Conservation (phyloP, 257 asterid genomes). For the Coffea eugenioides region DNA sequence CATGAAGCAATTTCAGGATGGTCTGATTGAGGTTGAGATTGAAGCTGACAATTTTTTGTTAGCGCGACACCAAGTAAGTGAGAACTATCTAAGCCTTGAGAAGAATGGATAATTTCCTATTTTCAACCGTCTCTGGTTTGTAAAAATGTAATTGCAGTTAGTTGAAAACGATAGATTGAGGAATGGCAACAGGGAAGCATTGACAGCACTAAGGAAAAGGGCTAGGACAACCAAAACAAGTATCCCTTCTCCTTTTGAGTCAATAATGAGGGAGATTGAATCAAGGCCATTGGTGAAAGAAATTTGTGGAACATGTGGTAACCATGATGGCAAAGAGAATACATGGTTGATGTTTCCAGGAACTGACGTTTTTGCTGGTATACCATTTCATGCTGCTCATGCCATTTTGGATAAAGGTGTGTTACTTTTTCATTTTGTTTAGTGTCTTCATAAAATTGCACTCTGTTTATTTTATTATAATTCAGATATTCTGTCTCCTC, state of each 20-base stretch:
- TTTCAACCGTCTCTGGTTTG: not conserved
- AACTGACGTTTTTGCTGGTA: slow-evolving; percentile 57
- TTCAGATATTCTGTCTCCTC: not conserved
- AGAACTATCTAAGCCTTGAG: not conserved
- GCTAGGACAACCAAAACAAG: slow-evolving; percentile 75
- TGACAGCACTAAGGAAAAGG: slow-evolving; percentile 73
- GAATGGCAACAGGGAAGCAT: slow-evolving; percentile 82
- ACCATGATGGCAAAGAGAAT: slow-evolving; percentile 72
- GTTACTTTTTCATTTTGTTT: not conserved
- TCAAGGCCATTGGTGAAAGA: slow-evolving; percentile 75
- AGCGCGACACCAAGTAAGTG: slow-evolving; percentile 78
- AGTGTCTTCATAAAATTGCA: not conserved
- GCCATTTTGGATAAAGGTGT: slow-evolving; percentile 83
- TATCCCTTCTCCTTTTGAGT: slow-evolving; percentile 71
- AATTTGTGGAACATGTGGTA: slow-evolving; percentile 80
- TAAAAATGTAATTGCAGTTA: slow-evolving; percentile 44
- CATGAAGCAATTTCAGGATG: slow-evolving; percentile 53
- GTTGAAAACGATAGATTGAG: slow-evolving; percentile 83
- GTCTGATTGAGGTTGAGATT: slow-evolving; percentile 60
- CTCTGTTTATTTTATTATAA: not conserved
- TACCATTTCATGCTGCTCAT: slow-evolving; percentile 96
- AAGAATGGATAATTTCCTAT: not conserved
- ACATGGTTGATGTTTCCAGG: slow-evolving; percentile 83
- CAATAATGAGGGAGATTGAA: slow-evolving; percentile 75
- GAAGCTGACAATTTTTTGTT: slow-evolving; percentile 74